Evolutionary conservation across 768 basidiomycete species (phyloP), one percentile per base, ranked within the genome.

Genomic region (Lactifluus pinguis): DNA sequence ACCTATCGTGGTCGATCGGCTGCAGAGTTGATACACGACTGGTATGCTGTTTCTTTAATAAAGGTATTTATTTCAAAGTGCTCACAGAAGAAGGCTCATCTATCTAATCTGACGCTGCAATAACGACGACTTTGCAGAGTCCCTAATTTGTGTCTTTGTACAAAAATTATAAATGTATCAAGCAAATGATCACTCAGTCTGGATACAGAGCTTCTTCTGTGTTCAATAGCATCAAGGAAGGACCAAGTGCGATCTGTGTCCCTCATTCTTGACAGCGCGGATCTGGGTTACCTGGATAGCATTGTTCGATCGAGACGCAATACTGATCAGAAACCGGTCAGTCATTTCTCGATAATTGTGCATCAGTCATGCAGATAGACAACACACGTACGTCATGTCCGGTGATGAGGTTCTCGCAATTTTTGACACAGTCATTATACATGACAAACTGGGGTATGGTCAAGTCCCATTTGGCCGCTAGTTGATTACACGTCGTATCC

Each of bases 401-500:
- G 4, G 30, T 1, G 41, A 51, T 19, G n/a, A 65, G 61, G 49
- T 65, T 14, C 5, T 19, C 17, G 34, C 64, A 65, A 10, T 15
- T 1, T 17, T 11, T 6, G 34, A 63, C 57, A 4, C 63, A 9
- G 49, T 59, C 53, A 10, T 65, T 65, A 19, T 58, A 62, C 6
- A 41, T 2, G 19, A 56, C 38, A 30, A 65, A 65, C 3, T 25
- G 4, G 25, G 0, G 2, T 15, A 4, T 0, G 14, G 53, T 52
- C 39, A 65, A 41, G 17, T 55, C 47, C 48, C 45, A 63, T 3
- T 13, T 6, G 3, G 29, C 13, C 5, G 53, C 42, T 2, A 65
- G 47, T 21, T 1, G 38, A 9, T 38, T 15, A 38, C 64, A 65
- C 19, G 52, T 41, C 30, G 21, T 30, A 3, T 1, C 21, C 32